Evolutionary conservation across 345 rosid genomes (phyloP).

Genomic region (Geranium brycei): DNA sequence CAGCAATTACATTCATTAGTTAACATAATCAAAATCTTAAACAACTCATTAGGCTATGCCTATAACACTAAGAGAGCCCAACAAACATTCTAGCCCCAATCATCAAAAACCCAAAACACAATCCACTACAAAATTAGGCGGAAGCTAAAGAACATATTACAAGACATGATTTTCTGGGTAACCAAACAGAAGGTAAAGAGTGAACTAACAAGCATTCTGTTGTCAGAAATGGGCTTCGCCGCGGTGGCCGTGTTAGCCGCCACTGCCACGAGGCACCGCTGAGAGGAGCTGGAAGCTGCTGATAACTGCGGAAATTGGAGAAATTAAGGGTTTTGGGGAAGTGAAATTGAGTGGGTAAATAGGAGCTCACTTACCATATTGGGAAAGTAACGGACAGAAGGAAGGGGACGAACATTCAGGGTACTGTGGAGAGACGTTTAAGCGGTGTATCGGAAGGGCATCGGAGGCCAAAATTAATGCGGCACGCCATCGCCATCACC

Average conservation of each 20-base stretch:
- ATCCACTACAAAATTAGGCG: too few species aligned
- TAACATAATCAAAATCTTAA: neutral
- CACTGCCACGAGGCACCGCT: constrained; percentile 27
- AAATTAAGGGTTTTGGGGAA: neutral
- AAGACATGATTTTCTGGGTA: neutral
- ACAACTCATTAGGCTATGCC: neutral
- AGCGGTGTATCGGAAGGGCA: constrained; percentile 29
- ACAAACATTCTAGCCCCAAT: neutral
- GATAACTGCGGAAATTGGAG: neutral
- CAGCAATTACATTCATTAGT: too few species aligned
- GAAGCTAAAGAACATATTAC: too few species aligned
- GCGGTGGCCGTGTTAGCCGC: constrained; percentile 52
- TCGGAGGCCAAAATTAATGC: constrained; percentile 24
- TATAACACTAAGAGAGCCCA: neutral
- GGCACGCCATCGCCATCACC: constrained; percentile 27
- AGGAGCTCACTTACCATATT: constrained; percentile 18
- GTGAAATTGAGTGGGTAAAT: neutral
- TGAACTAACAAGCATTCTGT: constrained; percentile 72
- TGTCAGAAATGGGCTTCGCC: constrained; percentile 37
- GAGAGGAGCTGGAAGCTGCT: constrained; percentile 20
- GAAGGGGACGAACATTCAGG: constrained; percentile 10
- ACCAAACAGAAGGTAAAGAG: neutral
- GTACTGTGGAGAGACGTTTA: constrained; percentile 27
- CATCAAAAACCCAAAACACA: too few species aligned
- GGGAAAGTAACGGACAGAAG: constrained; percentile 1